Evolutionary conservation across 2,329 filamentous ascomycete genomes (phyloP).

Genomic region (Thielaviopsis populi): DNA sequence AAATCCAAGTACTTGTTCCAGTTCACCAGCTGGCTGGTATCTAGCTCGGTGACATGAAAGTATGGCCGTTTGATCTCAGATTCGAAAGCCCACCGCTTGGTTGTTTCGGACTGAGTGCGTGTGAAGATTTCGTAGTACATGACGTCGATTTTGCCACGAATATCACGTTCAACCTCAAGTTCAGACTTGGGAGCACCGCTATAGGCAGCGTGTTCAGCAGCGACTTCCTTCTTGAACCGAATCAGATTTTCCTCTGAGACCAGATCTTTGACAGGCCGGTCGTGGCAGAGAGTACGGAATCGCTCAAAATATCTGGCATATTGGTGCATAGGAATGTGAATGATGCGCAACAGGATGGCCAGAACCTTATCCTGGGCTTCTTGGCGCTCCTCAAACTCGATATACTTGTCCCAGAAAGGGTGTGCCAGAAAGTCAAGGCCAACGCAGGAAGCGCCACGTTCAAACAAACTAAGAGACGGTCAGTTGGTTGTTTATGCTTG

Average conservation of each 20-base stretch:
- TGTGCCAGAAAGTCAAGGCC: conserved; percentile 89
- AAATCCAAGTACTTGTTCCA: conserved; percentile 97
- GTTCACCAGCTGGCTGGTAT: conserved; percentile 68
- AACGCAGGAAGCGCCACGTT: conserved; percentile 69
- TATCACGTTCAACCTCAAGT: conserved; percentile 66
- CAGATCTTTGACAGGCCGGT: conserved; percentile 57
- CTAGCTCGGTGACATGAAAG: conserved; percentile 88
- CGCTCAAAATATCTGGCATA: conserved; percentile 91
- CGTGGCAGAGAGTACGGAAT: conserved; percentile 63
- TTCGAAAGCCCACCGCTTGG: conserved; percentile 88
- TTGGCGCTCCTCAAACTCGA: conserved; percentile 88
- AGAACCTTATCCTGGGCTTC: conserved; percentile 77
- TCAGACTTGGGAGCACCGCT: conserved; percentile 46
- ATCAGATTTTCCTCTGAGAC: conserved; percentile 52
- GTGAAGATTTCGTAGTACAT: conserved; percentile 70
- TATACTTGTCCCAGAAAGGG: conserved; percentile 97
- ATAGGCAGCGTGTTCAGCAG: conserved; percentile 43
- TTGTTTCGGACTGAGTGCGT: conserved; percentile 71
- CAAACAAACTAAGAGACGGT: conserved; percentile 59
- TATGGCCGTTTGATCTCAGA: conserved; percentile 90
- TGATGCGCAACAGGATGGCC: conserved; percentile 63
- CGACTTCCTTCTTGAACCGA: conserved; percentile 56
- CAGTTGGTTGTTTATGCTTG: conserved; percentile 12
- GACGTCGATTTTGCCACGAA: conserved; percentile 64
- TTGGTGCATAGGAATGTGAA: conserved; percentile 87